A percentile compares a stretch with the other conserved stretches of the same genome.
Conservation (phyloP, 2,329 filamentous ascomycete genomes). For the Verticillium albo-atrum region DNA sequence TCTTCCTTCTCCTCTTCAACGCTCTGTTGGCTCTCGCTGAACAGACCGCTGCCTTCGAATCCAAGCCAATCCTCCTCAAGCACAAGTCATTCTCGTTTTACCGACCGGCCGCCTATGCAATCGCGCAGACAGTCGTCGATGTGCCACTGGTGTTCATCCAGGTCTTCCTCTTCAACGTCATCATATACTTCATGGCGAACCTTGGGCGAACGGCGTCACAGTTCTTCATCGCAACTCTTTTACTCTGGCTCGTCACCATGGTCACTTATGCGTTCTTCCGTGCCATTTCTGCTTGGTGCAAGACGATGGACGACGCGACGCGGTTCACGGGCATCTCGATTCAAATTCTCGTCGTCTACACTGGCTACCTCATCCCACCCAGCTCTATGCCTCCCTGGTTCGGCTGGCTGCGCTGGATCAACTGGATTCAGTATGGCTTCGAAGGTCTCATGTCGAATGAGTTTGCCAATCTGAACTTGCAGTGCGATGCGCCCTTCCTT, state of each 20-base stretch:
- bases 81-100: constrained; percentile 70
- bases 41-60: constrained; percentile 55
- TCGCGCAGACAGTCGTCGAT: constrained; percentile 30
- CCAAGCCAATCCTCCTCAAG: constrained; percentile 62
- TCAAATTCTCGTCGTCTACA: constrained; percentile 21
- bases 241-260: constrained; percentile 49
- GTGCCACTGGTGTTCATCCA: constrained; percentile 54
- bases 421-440: constrained; percentile 54
- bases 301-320: constrained; percentile 40
- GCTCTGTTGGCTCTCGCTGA: constrained; percentile 57
- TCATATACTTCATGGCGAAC: constrained; percentile 58
- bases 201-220: constrained; percentile 52
- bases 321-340: constrained; percentile 22
- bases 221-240: constrained; percentile 56
- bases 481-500: constrained; percentile 50
- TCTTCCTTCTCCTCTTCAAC: constrained; percentile 60
- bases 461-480: constrained; percentile 46
- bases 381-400: constrained; percentile 37
- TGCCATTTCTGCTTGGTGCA: constrained; percentile 40
- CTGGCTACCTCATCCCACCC: constrained; percentile 46
- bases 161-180: constrained; percentile 52
- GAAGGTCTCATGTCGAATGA: constrained; percentile 67
- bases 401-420: constrained; percentile 54
- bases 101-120: constrained; percentile 53
- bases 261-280: constrained; percentile 51